These are phyloP conservation scores for Alternaria panax DNA, from an alignment of 2,329 filamentous ascomycete genomes.

Conservation along the genomic window DNA sequence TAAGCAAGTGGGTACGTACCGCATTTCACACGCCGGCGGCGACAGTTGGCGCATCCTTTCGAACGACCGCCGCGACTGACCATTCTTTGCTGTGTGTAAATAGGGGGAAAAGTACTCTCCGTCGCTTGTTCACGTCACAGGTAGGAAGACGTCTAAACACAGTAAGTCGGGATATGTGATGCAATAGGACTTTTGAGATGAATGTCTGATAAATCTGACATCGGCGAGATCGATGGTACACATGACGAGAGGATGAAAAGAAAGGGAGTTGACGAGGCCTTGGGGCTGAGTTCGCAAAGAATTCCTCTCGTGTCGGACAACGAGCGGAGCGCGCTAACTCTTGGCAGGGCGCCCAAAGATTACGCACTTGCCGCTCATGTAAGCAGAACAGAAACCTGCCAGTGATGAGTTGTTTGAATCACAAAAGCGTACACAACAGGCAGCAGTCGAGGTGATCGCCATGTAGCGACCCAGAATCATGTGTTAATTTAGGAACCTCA, in stretches of 20 bases:
- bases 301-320: background rate
- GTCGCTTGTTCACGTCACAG: background rate
- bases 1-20: conserved; percentile 23
- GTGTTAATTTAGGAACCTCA: conserved; percentile 7
- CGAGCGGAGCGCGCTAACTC: background rate
- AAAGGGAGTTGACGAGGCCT: background rate
- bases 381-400: background rate
- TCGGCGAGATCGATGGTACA: background rate
- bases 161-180: background rate
- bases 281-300: conserved; percentile 2
- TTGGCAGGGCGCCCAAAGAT: background rate
- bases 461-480: background rate
- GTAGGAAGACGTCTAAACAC: background rate
- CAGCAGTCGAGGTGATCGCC: background rate
- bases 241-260: background rate
- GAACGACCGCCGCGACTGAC: conserved; percentile 41
- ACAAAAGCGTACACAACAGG: background rate
- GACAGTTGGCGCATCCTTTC: conserved; percentile 37
- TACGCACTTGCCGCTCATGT: background rate
- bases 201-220: background rate
- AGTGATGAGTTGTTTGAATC: background rate
- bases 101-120: background rate
- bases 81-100: conserved; percentile 15
- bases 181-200: background rate
- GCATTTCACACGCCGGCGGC: conserved; percentile 38